phyloP scores from a whole-genome alignment of 768 basidiomycete species.

The Tricholoma saponaceum region DNA sequence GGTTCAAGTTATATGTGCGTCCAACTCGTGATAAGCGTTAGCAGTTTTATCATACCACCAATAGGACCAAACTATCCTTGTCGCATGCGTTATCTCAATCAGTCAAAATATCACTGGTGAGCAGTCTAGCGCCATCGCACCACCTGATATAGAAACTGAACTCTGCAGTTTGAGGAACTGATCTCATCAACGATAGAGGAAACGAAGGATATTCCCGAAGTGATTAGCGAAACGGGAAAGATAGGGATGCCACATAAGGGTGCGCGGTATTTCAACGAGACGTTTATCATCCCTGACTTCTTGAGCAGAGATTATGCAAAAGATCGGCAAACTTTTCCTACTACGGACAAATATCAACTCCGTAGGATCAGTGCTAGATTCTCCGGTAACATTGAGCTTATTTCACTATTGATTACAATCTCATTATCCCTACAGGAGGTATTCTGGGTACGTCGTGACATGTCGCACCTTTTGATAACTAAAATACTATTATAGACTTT shows the following conservation, averaged over 20 bases:
- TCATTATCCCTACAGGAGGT: conserved; percentile 57
- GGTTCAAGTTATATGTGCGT: conserved; percentile 94
- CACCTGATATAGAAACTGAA: background rate
- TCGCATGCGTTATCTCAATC: conserved; percentile 96
- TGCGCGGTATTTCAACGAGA: conserved; percentile 19
- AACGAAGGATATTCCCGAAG: conserved; percentile 93
- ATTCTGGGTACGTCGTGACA: conserved; percentile 70
- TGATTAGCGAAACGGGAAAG: conserved; percentile 91
- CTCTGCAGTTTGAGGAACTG: conserved; percentile 77
- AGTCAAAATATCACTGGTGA: conserved; percentile 90
- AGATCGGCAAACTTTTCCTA: conserved; percentile 93
- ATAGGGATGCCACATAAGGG: conserved; percentile 88
- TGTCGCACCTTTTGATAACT: background rate
- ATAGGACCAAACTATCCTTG: conserved; percentile 91
- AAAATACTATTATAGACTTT: conserved; percentile 58
- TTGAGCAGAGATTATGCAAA: conserved; percentile 86
- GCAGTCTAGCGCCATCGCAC: conserved; percentile 4
- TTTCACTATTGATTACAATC: background rate
- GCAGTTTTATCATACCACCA: background rate
- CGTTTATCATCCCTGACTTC: conserved; percentile 5
- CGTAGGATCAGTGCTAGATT: conserved; percentile 95
- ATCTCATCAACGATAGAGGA: conserved; percentile 93
- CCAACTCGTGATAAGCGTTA: conserved; percentile 4
- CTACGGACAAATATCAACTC: conserved; percentile 92
- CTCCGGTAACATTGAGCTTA: conserved; percentile 54